A percentile compares a stretch with the other conserved stretches of the same genome.
These are phyloP conservation scores for Pistacia integerrima DNA, from an alignment of 345 rosid genomes.

Conservation along the genomic window DNA sequence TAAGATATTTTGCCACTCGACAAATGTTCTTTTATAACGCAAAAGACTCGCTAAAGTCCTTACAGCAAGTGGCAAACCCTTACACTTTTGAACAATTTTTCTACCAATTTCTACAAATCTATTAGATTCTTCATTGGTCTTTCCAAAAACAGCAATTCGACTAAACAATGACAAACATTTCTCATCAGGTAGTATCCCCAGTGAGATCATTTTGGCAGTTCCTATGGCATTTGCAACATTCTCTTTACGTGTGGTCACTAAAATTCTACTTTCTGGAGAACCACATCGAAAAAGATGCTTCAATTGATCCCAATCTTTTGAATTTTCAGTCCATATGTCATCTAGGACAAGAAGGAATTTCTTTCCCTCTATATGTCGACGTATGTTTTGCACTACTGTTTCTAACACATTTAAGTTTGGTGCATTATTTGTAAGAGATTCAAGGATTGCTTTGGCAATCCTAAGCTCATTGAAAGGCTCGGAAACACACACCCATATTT, in stretches of 20 bases:
- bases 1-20: too few species aligned
- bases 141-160: not conserved
- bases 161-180: not conserved
- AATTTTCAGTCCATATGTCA: conserved; percentile 28
- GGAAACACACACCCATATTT: not conserved
- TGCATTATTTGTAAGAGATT: conserved; percentile 3
- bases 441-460: conserved; percentile 24
- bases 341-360: conserved; percentile 25
- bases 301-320: conserved; percentile 15
- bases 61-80: not conserved
- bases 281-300: not conserved
- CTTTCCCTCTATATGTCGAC: not conserved
- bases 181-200: not conserved
- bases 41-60: not conserved
- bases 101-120: not conserved
- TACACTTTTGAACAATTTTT: not conserved
- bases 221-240: not conserved
- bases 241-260: conserved; percentile 17
- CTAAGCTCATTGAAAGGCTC: conserved; percentile 5
- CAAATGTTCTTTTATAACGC: not conserved
- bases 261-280: conserved; percentile 14
- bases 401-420: not conserved
- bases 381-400: conserved; percentile 8
- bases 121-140: not conserved
- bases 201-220: not conserved